Percentiles rank a stretch among this genome's conserved stretches.
phyloP scores from a whole-genome alignment of 805 yeast genomes.

The Metschnikowia lunata region DNA sequence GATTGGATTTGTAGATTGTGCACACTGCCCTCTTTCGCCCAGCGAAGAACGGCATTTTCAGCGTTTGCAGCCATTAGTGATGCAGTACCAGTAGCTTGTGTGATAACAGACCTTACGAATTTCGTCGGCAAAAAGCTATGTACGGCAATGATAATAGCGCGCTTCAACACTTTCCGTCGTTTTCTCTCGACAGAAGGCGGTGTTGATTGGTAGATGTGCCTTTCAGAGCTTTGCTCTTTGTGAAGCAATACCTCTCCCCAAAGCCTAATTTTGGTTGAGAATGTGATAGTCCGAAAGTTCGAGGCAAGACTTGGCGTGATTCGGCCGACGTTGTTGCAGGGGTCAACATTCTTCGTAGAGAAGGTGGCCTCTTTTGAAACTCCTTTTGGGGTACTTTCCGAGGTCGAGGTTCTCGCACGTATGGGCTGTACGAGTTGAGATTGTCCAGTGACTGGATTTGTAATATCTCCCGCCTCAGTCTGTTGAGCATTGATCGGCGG shows the following conservation, averaged over 20 bases:
- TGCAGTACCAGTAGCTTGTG: slow-evolving; percentile 36
- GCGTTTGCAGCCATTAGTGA: slow-evolving; percentile 26
- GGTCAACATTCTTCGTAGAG: not conserved
- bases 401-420: not conserved
- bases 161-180: slow-evolving; percentile 6
- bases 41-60: slow-evolving; percentile 24
- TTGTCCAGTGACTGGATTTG: not conserved
- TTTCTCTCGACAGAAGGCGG: slow-evolving; percentile 5
- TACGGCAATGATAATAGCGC: slow-evolving; percentile 31
- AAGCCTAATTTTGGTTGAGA: slow-evolving; percentile 18
- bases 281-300: slow-evolving; percentile 20
- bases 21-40: slow-evolving; percentile 19
- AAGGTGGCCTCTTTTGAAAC: not conserved
- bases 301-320: slow-evolving; percentile 17
- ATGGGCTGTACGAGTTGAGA: not conserved
- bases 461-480: not conserved
- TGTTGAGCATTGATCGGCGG: not conserved
- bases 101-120: slow-evolving; percentile 32
- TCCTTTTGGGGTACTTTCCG: not conserved
- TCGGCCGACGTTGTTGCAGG: not conserved
- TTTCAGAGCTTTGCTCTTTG: slow-evolving; percentile 13
- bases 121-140: slow-evolving; percentile 41
- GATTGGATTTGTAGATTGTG: slow-evolving; percentile 24
- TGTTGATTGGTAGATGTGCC: slow-evolving; percentile 14
- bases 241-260: slow-evolving; percentile 17